phyloP scores from a whole-genome alignment of 2,329 filamentous ascomycete species.

The Arthroderma uncinatum region DNA sequence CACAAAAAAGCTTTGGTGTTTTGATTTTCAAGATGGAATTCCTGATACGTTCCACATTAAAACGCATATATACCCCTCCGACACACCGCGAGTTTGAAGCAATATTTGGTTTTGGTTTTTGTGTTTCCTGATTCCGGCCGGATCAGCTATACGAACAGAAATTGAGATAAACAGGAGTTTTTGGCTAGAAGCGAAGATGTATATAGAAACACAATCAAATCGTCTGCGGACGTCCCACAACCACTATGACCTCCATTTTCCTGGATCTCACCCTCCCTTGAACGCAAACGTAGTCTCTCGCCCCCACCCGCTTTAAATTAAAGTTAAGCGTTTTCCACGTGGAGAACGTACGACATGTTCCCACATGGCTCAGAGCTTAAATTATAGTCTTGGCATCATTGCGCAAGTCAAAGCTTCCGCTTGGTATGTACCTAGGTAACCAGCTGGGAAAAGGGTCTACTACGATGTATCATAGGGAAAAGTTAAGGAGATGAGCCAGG shows the following conservation, averaged over 20 bases:
- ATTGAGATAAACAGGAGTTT: not conserved
- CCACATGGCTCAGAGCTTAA: not conserved
- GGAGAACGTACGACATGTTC: not conserved
- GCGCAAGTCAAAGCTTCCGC: too few relatives aligned
- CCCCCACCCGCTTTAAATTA: not conserved
- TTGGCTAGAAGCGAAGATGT: not conserved
- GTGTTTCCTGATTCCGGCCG: conserved; percentile 4
- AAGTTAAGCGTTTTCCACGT: not conserved
- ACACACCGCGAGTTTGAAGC: not conserved
- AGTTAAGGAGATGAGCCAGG: too few relatives aligned
- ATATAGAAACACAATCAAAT: conserved; percentile 3
- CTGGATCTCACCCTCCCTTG: too few relatives aligned
- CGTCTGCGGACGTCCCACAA: not conserved
- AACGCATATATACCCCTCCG: not conserved
- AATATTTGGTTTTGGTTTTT: not conserved
- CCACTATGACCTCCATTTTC: not conserved
- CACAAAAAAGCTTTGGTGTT: not conserved
- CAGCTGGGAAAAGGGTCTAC: too few relatives aligned
- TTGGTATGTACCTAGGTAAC: too few relatives aligned
- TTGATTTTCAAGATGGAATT: not conserved
- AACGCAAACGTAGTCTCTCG: not conserved
- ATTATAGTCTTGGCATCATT: not conserved
- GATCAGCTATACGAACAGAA: not conserved
- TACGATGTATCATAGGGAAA: too few relatives aligned
- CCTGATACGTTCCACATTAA: not conserved